Evolutionary conservation across 495 filamentous ascomycete genomes (phyloP), one percentile per base, ranked within the genome.

Genomic region (Immersiella caudata): DNA sequence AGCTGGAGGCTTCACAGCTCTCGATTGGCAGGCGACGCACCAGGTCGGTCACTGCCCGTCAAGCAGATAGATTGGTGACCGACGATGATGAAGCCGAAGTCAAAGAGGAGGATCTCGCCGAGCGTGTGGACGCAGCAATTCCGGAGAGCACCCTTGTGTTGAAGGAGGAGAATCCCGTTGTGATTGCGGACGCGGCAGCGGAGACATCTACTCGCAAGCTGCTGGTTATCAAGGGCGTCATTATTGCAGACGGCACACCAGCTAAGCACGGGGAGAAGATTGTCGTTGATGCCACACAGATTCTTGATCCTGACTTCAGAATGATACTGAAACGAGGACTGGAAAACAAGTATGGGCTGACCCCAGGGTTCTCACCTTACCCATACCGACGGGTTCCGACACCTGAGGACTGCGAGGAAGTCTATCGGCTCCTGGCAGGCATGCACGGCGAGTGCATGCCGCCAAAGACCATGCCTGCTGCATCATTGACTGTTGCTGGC

Each of bases 401-500:
- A 0, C 69, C 83, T 0, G 84, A 88, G 12, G 88, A 91, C 68
- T 96, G 92, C 71, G 82, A 90, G 67, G 84, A 91, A 65, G 91
- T 97, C n/a, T 85, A 88, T 65, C 73, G 80, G 1, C 81, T 96
- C 1, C 82, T 99, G 0, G 82, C 87, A 1, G 79, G 81, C 16
- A 71, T 87, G 2, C 92, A 97, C 72, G 91, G 89, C 1, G 79
- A 87, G 50, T 83, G 91, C 3, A 79, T 79, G 29, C 81, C 83
- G 9, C 94, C 95, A 0, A 79, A 86, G 18, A 86, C 79, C 1
- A 88, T 95, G 18, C 92, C 93, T 0, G 78, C 84, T 8, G 91
- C 95, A 0, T 93, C 91, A n/a, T 78, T 92, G 1, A 89, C 89
- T 2, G 85, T 93, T 16, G 87, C 93, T 20, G 94, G 94, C 1